phyloP scores from a whole-genome alignment of 805 yeast genomes.

The Candida quercuum region DNA sequence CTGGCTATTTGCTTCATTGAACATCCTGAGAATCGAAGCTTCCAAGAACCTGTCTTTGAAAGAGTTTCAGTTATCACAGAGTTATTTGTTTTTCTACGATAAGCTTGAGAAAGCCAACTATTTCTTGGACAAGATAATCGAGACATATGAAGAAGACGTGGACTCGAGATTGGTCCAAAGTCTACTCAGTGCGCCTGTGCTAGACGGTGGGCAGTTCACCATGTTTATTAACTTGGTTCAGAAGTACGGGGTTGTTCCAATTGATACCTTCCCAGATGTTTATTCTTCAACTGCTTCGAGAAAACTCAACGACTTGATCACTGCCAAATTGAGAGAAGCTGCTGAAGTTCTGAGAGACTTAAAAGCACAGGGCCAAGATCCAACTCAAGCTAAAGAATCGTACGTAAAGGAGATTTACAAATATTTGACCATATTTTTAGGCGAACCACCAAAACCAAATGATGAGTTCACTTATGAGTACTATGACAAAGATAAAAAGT shows the following conservation, averaged over 20 bases:
- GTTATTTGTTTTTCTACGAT: constrained; percentile 78
- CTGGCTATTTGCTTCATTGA: constrained; percentile 85
- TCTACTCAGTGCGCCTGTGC: constrained; percentile 57
- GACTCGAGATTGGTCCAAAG: constrained; percentile 69
- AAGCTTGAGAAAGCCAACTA: constrained; percentile 81
- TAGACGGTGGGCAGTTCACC: constrained; percentile 87
- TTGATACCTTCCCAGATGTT: constrained; percentile 66
- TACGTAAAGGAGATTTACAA: constrained; percentile 61
- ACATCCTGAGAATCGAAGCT: constrained; percentile 60
- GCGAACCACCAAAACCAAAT: constrained; percentile 71
- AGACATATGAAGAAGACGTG: constrained; percentile 59
- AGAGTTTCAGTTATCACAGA: constrained; percentile 70
- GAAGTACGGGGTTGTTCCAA: constrained; percentile 80
- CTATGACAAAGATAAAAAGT: constrained; percentile 60
- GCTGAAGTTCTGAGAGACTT: constrained; percentile 58
- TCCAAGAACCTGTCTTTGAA: constrained; percentile 58
- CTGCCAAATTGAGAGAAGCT: constrained; percentile 70
- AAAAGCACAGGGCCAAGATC: constrained; percentile 10
- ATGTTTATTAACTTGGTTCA: constrained; percentile 73
- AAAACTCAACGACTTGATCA: constrained; percentile 54
- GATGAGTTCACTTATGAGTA: constrained; percentile 72
- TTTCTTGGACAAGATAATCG: constrained; percentile 70
- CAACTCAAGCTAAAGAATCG: constrained; percentile 32
- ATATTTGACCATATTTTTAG: constrained; percentile 62
- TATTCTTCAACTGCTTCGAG: constrained; percentile 45